These are phyloP conservation scores for Daldinia vernicosa DNA, from an alignment of 495 filamentous ascomycete genomes.

Conservation along the genomic window DNA sequence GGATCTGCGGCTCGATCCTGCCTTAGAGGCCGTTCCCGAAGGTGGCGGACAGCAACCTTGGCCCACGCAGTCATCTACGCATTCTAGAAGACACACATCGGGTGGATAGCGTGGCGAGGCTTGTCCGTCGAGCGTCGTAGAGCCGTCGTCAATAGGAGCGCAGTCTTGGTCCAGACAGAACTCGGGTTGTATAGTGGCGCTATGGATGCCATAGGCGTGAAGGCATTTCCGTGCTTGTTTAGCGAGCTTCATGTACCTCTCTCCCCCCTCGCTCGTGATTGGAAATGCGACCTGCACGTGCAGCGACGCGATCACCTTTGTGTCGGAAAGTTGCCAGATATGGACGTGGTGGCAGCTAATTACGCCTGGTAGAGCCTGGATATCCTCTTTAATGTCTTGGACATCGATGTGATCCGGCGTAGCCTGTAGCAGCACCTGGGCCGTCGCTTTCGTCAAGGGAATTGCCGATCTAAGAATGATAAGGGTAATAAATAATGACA, in stretches of 20 bases:
- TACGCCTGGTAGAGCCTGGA: constrained; percentile 82
- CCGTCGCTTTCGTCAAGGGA: constrained; percentile 89
- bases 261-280: constrained; percentile 73
- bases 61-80: constrained; percentile 79
- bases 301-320: constrained; percentile 88
- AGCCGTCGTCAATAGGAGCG: constrained; percentile 50
- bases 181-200: constrained; percentile 97
- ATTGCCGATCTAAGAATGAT: constrained; percentile 94
- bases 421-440: constrained; percentile 93
- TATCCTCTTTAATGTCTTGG: constrained; percentile 91
- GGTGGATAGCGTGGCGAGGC: constrained; percentile 58
- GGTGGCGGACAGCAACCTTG: constrained; percentile 72
- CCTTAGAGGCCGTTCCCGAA: constrained; percentile 38
- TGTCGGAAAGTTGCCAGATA: constrained; percentile 96
- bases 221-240: constrained; percentile 81
- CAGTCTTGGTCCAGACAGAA: constrained; percentile 72
- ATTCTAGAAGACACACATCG: constrained; percentile 81
- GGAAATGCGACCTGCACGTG: constrained; percentile 86
- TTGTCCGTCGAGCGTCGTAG: constrained; percentile 47
- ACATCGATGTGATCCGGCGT: constrained; percentile 86
- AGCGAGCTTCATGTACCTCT: constrained; percentile 89
- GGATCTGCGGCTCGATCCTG: constrained; percentile 38
- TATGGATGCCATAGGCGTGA: constrained; percentile 95
- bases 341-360: constrained; percentile 93
- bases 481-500: constrained; percentile 94